Conservation (phyloP, 768 basidiomycete species). For the Trametes punicea region DNA sequence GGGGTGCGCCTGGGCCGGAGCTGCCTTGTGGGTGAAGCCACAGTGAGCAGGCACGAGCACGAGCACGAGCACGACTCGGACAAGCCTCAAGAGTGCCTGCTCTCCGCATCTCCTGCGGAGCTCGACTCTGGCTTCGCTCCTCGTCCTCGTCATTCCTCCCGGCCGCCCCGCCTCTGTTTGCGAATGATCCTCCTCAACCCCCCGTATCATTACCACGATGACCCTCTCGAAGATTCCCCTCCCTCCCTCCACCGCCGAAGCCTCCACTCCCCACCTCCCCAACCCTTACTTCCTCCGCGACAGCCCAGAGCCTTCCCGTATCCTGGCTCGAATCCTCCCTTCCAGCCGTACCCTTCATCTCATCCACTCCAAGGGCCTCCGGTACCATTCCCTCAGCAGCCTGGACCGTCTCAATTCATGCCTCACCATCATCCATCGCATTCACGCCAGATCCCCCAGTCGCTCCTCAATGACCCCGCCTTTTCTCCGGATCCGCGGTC, state of each 20-base stretch:
- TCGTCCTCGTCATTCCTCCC: background rate
- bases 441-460: conserved; percentile 9
- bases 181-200: conserved; percentile 12
- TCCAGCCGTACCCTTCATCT: conserved; percentile 1
- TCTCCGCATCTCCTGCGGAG: background rate
- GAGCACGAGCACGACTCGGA: background rate
- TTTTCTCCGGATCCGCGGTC: conserved; percentile 33
- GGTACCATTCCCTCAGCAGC: conserved; percentile 1
- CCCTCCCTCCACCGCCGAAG: background rate
- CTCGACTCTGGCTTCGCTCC: background rate
- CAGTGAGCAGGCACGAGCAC: no score
- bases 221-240: background rate
- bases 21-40: no score
- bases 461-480: conserved; percentile 30
- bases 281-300: background rate
- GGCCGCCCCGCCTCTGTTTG: background rate
- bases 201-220: conserved; percentile 11
- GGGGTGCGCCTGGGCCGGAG: background rate
- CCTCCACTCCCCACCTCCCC: background rate
- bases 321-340: background rate
- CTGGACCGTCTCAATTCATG: conserved; percentile 9
- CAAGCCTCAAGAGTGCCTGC: background rate
- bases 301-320: background rate
- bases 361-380: conserved; percentile 5
- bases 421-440: conserved; percentile 9